Base-by-base conservation (phyloP, 2,329 filamentous ascomycete genomes). In the Gremmenia infestans region DNA sequence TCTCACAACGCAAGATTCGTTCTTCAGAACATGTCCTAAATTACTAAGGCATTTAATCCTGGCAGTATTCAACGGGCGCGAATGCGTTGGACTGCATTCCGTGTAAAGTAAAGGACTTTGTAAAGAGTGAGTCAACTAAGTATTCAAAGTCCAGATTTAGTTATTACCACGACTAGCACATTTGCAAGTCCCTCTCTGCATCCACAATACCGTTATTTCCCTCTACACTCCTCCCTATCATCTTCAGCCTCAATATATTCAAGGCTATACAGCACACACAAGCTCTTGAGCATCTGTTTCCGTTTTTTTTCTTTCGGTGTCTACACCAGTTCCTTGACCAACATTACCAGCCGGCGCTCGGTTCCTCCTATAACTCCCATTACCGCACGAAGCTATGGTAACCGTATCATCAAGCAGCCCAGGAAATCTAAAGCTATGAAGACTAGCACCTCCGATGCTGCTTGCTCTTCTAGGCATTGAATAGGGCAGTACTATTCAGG, bases 381-480 rank as follows among this genome's bases (percentile, higher is more conserved):
- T 14, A 14, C 36, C 36, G 15, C 5, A n/a, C 4, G 7, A 14
- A 39, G 15, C 12, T 15, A 5, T 7, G 36, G 36, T n/a, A n/a
- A n/a, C n/a, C n/a, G n/a, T n/a, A 39, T n/a, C 1, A 2, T 2
- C 1, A 28, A 1, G 9, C n/a, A 39, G 37, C 5, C 2, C 2
- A 8, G 2, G 37, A 15, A 40, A 17, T 0, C 14, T 3, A 40
- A 15, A 40, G n/a, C 4, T 3, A 4, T 15, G n/a, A 40, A n/a
- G 2, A 15, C n/a, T 17, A 32, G 11, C 28, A 9, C 28, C 3
- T n/a, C 37, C 14, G n/a, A 40, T 15, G n/a, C 37, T 40, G 37
- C n/a, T 40, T 40, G 6, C 37, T 40, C n/a, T 17, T 40, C 37
- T 14, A 40, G 8, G 37, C 37, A 40, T 40, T 40, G 3, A 14